phyloP scores from a whole-genome alignment of 306 rosid species.

The Glycyrrhiza uralensis region DNA sequence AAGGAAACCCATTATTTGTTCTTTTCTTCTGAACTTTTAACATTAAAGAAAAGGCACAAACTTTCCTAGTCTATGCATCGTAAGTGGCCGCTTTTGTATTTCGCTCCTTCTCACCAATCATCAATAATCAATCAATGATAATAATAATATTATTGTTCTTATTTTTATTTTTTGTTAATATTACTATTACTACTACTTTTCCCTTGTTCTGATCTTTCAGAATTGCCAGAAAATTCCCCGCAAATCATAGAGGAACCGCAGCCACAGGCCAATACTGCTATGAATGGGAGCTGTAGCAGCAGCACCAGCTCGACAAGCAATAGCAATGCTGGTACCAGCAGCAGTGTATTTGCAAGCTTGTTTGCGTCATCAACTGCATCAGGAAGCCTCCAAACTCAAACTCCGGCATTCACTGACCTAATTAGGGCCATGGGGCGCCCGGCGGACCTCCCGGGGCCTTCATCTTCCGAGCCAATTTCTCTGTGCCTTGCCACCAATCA shows the following conservation, averaged over 20 bases:
- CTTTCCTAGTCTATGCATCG: constrained; percentile 28
- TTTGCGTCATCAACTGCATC: constrained; percentile 71
- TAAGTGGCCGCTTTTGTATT: constrained; percentile 23
- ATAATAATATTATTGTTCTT: background rate
- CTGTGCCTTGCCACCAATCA: constrained; percentile 68
- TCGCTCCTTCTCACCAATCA: background rate
- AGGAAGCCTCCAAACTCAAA: constrained; percentile 42
- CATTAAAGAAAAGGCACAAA: constrained; percentile 27
- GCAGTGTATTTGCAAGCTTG: constrained; percentile 67
- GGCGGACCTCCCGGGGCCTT: constrained; percentile 38
- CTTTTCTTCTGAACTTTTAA: constrained; percentile 37
- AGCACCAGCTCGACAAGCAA: constrained; percentile 54
- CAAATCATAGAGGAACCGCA: constrained; percentile 45
- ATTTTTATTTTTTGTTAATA: background rate
- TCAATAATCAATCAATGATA: background rate
- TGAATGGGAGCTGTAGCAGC: constrained; percentile 52
- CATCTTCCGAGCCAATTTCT: constrained; percentile 58
- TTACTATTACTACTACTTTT: background rate
- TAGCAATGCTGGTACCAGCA: constrained; percentile 33
- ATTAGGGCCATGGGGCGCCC: constrained; percentile 48
- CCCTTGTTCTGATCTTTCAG: constrained; percentile 19
- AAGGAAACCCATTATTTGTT: constrained; percentile 40
- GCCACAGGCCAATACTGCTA: constrained; percentile 19
- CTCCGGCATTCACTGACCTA: constrained; percentile 51
- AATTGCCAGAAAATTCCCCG: constrained; percentile 39